Conservation (phyloP, 2,329 filamentous ascomycete genomes). For the Hypoxylon sp. region DNA sequence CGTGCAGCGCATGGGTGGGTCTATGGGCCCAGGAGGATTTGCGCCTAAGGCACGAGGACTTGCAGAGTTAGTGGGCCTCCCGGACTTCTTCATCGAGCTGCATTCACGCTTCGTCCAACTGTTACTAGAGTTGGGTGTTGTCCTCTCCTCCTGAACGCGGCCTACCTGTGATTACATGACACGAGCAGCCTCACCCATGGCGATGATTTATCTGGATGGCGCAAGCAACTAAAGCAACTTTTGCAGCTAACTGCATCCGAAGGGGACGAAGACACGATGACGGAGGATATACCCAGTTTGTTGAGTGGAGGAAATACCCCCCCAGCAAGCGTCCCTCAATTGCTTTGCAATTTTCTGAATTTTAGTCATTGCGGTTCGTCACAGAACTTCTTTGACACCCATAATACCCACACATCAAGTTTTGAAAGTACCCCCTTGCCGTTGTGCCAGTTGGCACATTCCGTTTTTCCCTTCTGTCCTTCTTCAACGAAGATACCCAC, state of each 20-base stretch:
- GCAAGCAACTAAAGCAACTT: conserved; percentile 7
- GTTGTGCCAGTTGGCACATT: conserved; percentile 13
- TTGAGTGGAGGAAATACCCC: conserved; percentile 30
- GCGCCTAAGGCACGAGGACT: conserved; percentile 71
- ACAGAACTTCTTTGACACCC: conserved; percentile 20
- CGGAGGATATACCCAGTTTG: conserved; percentile 37
- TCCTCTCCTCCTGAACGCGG: conserved; percentile 60
- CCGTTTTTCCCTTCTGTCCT: conserved; percentile 10
- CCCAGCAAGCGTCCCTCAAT: conserved; percentile 22
- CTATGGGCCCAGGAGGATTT: conserved; percentile 66
- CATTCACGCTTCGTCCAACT: conserved; percentile 74
- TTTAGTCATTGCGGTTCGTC: conserved; percentile 18
- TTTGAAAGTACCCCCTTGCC: conserved; percentile 13
- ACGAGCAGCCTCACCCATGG: conserved; percentile 11
- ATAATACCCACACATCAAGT: conserved; percentile 37
- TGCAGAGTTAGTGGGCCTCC: conserved; percentile 74
- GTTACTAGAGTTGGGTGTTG: conserved; percentile 69
- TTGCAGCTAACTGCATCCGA: conserved; percentile 4
- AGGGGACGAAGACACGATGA: conserved; percentile 18
- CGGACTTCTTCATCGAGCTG: conserved; percentile 77
- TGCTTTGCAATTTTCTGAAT: conserved; percentile 7
- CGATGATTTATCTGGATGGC: conserved; percentile 11
- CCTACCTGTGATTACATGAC: conserved; percentile 6
- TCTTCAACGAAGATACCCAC: conserved; percentile 35
- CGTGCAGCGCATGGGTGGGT: conserved; percentile 69